phyloP scores from a whole-genome alignment of 1,284 basidiomycete genomes.

The Sporisorium iseilematis-ciliati region DNA sequence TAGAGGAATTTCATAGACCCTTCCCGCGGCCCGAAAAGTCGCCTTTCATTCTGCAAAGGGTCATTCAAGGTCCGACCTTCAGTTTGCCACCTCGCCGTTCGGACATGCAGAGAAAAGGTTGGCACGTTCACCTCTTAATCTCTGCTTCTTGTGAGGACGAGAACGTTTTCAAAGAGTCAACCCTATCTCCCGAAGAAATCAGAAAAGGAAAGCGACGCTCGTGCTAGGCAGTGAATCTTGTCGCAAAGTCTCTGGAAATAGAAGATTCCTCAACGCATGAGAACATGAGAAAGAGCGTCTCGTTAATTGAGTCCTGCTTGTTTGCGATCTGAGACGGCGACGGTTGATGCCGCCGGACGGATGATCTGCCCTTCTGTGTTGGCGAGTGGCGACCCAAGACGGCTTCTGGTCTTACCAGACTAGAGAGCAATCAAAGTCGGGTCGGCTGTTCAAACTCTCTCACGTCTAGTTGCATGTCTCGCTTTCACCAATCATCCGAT shows the following conservation, averaged over 20 bases:
- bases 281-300: background rate
- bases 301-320: background rate
- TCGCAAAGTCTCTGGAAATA: too few relatives aligned
- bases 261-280: too few relatives aligned
- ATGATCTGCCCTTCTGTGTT: background rate
- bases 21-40: slow-evolving; percentile 1
- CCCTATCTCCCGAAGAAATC: too few relatives aligned
- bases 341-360: background rate
- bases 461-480: too few relatives aligned
- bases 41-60: background rate
- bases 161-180: too few relatives aligned
- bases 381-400: background rate
- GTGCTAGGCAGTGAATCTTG: too few relatives aligned
- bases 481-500: too few relatives aligned
- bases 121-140: too few relatives aligned
- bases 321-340: slow-evolving; percentile 1
- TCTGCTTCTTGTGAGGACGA: too few relatives aligned
- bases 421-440: too few relatives aligned
- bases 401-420: background rate
- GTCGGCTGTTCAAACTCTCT: too few relatives aligned
- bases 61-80: background rate
- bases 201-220: too few relatives aligned
- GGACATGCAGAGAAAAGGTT: background rate
- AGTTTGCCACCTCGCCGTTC: background rate
- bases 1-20: background rate